A percentile compares a stretch with the other conserved stretches of the same genome.
phyloP scores from a whole-genome alignment of 768 basidiomycete species.

The Galerina marginata region DNA sequence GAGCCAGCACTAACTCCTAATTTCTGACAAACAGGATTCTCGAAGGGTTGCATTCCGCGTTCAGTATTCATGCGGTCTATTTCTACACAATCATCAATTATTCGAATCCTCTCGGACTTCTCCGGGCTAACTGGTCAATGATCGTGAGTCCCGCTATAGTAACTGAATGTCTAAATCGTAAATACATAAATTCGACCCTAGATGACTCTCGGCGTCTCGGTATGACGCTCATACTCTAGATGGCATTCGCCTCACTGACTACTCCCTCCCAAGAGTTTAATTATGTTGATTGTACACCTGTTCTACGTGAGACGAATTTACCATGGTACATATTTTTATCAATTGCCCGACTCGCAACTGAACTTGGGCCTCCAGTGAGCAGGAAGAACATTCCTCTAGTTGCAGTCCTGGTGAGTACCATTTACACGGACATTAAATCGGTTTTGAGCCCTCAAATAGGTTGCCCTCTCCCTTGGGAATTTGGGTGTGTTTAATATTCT shows the following conservation, averaged over 20 bases:
- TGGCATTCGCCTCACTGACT: no score
- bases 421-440: no score
- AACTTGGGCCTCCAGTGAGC: no score
- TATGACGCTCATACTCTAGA: neutral
- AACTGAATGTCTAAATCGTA: no score
- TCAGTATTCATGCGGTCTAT: slow-evolving; percentile 7
- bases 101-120: neutral
- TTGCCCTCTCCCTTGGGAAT: no score
- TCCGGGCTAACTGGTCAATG: neutral
- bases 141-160: neutral
- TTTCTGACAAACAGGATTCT: neutral
- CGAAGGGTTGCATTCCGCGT: neutral
- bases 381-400: no score
- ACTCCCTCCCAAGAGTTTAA: neutral
- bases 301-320: neutral
- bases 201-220: neutral
- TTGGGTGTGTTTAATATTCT: no score
- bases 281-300: neutral
- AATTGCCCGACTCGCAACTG: no score
- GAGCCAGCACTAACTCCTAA: neutral
- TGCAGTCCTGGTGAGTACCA: no score
- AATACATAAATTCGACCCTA: neutral
- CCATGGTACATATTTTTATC: neutral
- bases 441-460: no score
- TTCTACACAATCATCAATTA: neutral